Evolutionary conservation across 441 rosid species (phyloP).

Genomic region (Dalechampia spathulata): DNA sequence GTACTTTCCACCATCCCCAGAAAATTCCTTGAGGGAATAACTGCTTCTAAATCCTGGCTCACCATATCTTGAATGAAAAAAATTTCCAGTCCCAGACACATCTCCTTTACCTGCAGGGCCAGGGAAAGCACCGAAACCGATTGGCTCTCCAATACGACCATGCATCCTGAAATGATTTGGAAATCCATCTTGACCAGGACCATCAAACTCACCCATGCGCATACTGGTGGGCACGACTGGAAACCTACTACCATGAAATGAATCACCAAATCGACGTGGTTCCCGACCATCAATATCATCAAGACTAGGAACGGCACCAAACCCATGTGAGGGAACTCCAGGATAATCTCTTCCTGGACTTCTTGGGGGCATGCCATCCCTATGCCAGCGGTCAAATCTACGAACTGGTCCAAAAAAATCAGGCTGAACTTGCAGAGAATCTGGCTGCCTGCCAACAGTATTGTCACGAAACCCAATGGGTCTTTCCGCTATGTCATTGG

Average conservation of each 20-base stretch:
- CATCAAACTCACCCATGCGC: conserved; percentile 49
- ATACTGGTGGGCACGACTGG: conserved; percentile 33
- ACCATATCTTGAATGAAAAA: conserved; percentile 36
- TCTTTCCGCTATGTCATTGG: conserved; percentile 32
- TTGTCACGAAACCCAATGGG: conserved; percentile 35
- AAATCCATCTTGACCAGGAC: conserved; percentile 41
- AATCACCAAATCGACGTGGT: conserved; percentile 30
- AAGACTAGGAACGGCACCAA: conserved; percentile 31
- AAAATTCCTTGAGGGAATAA: conserved; percentile 37
- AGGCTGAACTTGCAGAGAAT: conserved; percentile 22
- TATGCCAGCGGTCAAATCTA: conserved; percentile 33
- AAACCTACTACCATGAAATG: conserved; percentile 38
- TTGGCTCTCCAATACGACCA: conserved; percentile 34
- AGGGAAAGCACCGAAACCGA: conserved; percentile 40
- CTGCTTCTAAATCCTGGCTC: conserved; percentile 62
- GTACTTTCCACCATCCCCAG: conserved; percentile 37
- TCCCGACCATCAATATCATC: conserved; percentile 44
- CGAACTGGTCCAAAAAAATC: conserved; percentile 38
- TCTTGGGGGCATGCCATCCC: conserved; percentile 39
- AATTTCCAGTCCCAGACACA: conserved; percentile 28
- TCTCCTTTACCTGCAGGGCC: conserved; percentile 40
- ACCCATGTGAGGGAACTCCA: conserved; percentile 30
- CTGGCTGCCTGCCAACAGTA: conserved; percentile 29
- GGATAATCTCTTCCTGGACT: conserved; percentile 52
- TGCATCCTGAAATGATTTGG: conserved; percentile 37